phyloP scores from a whole-genome alignment of 1,139 yeast species.

The Taiozyma sp. region DNA sequence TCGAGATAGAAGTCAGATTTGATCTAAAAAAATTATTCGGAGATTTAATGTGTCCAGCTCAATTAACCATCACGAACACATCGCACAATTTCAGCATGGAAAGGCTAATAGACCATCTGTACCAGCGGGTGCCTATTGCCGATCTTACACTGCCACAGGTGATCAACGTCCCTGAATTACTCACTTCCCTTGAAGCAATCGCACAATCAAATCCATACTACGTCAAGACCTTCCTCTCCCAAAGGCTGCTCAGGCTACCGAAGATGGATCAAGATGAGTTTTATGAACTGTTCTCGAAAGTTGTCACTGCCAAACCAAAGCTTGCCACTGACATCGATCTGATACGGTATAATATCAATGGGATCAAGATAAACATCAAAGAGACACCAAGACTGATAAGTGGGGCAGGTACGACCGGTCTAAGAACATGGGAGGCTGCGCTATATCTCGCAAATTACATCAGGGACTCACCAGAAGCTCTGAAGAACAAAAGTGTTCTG shows the following conservation, averaged over 20 bases:
- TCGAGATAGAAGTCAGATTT: too few relatives aligned
- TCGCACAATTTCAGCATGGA: constrained; percentile 16
- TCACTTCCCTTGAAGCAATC: constrained; percentile 22
- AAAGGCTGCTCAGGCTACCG: constrained; percentile 21
- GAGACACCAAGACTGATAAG: constrained; percentile 66
- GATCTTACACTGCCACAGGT: constrained; percentile 10
- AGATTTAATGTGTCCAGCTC: background rate
- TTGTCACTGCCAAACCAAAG: constrained; percentile 37
- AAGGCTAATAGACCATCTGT: constrained; percentile 19
- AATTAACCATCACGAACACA: too few relatives aligned
- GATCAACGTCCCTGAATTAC: constrained; percentile 22
- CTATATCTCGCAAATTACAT: constrained; percentile 43
- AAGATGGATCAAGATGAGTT: constrained; percentile 34
- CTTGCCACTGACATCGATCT: constrained; percentile 44
- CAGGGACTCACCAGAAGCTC: constrained; percentile 7
- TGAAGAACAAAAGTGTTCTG: constrained; percentile 35
- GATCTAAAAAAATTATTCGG: background rate
- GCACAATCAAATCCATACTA: constrained; percentile 43
- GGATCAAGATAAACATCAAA: constrained; percentile 36
- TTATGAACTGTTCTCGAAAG: constrained; percentile 46
- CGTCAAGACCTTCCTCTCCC: constrained; percentile 40
- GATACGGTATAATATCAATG: constrained; percentile 39
- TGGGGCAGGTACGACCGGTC: constrained; percentile 80
- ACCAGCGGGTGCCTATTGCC: constrained; percentile 29
- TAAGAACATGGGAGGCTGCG: constrained; percentile 94